phyloP scores from a whole-genome alignment of 495 filamentous ascomycete species.

The Penicillium canariense region DNA sequence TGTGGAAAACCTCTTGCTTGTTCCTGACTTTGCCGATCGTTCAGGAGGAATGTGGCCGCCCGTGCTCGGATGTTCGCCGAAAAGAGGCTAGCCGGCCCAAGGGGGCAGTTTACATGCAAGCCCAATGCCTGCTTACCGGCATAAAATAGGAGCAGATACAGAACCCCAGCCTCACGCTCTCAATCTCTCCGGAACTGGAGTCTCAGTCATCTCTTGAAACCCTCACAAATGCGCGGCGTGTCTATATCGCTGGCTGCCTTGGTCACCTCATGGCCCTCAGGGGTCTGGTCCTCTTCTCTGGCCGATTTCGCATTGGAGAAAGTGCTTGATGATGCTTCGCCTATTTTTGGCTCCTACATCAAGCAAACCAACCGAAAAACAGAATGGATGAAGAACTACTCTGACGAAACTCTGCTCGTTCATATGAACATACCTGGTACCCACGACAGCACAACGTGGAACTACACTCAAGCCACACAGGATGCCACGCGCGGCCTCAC shows the following conservation, averaged over 20 bases:
- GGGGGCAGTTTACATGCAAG: background rate
- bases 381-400: conserved; percentile 46
- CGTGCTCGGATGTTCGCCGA: background rate
- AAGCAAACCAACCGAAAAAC: conserved; percentile 23
- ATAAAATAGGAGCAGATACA: background rate
- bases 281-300: conserved; percentile 14
- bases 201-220: background rate
- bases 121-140: background rate
- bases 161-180: too few relatives aligned
- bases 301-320: conserved; percentile 40
- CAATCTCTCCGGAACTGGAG: too few relatives aligned
- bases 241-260: background rate
- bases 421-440: conserved; percentile 54
- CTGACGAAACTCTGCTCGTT: conserved; percentile 42
- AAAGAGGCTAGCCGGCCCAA: background rate
- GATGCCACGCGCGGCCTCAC: conserved; percentile 37
- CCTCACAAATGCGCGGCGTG: background rate
- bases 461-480: conserved; percentile 47
- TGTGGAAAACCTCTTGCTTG: background rate
- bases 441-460: conserved; percentile 56
- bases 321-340: conserved; percentile 39
- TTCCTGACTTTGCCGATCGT: background rate
- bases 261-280: background rate
- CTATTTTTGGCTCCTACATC: conserved; percentile 40
- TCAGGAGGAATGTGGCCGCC: background rate